phyloP scores from a whole-genome alignment of 768 basidiomycete genomes.

The Naematelia aurantialba region DNA sequence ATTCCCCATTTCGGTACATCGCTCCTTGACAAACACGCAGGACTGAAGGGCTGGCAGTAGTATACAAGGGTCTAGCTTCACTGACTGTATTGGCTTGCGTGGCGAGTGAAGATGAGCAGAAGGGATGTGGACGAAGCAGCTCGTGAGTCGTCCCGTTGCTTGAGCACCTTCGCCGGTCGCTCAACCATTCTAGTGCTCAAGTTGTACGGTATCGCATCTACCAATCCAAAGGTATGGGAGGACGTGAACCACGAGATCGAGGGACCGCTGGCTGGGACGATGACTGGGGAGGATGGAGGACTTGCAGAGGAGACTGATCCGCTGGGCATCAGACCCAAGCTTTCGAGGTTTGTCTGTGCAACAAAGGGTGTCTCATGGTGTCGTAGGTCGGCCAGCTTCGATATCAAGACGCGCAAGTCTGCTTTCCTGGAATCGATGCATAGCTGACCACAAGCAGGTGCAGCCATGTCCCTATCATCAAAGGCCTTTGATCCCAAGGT shows the following conservation, averaged over 20 bases:
- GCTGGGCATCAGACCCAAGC: slow-evolving; percentile 60
- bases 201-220: slow-evolving; percentile 75
- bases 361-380: not conserved
- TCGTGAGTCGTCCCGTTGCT: slow-evolving; percentile 12
- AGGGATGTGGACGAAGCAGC: slow-evolving; percentile 40
- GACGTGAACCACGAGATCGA: slow-evolving; percentile 80
- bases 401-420: slow-evolving; percentile 56
- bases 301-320: slow-evolving; percentile 58
- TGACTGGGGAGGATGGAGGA: slow-evolving; percentile 50
- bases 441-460: slow-evolving; percentile 55
- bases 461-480: slow-evolving; percentile 76
- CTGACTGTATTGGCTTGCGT: not conserved
- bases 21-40: too few relatives aligned
- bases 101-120: slow-evolving; percentile 22
- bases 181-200: slow-evolving; percentile 59
- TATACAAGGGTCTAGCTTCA: not conserved
- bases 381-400: slow-evolving; percentile 50
- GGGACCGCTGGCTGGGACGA: slow-evolving; percentile 63
- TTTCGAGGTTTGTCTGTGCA: slow-evolving; percentile 45
- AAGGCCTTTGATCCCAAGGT: slow-evolving; percentile 95
- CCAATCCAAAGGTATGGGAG: slow-evolving; percentile 83
- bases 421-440: not conserved
- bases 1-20: too few relatives aligned
- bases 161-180: not conserved
- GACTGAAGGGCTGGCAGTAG: too few relatives aligned